Evolutionary conservation across 1,284 basidiomycete species (phyloP).

Genomic region (Erythrobasidium hasegawianum): DNA sequence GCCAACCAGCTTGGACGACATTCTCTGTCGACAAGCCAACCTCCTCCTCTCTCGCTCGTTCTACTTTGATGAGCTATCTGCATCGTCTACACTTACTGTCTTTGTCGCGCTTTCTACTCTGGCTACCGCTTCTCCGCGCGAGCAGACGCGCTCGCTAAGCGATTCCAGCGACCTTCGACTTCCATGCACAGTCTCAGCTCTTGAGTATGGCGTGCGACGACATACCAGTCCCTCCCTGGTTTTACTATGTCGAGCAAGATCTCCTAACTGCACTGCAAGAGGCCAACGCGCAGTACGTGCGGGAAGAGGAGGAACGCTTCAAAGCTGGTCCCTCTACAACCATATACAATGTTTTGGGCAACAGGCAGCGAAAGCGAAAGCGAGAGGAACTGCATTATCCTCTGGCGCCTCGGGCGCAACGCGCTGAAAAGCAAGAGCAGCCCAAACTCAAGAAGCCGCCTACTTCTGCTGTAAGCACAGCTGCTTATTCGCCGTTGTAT

Average conservation of each 20-base stretch:
- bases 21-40: no score
- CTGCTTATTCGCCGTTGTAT: neutral
- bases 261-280: slow-evolving; percentile 2
- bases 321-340: neutral
- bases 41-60: no score
- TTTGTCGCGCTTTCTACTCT: no score
- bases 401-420: neutral
- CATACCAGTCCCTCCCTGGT: slow-evolving; percentile 16
- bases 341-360: neutral
- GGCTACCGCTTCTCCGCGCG: no score
- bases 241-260: slow-evolving; percentile 15
- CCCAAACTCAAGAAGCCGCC: neutral
- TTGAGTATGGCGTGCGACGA: slow-evolving; percentile 9
- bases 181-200: no score
- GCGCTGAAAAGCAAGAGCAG: no score
- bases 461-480: neutral
- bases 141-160: no score
- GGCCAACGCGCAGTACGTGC: neutral
- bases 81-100: no score
- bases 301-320: neutral
- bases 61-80: no score
- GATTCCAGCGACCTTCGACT: no score
- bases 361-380: neutral
- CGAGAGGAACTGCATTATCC: neutral
- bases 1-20: no score